Percentiles rank a stretch among this genome's conserved stretches.
phyloP scores from a whole-genome alignment of 495 filamentous ascomycete genomes.

The Chaetomium tenue region DNA sequence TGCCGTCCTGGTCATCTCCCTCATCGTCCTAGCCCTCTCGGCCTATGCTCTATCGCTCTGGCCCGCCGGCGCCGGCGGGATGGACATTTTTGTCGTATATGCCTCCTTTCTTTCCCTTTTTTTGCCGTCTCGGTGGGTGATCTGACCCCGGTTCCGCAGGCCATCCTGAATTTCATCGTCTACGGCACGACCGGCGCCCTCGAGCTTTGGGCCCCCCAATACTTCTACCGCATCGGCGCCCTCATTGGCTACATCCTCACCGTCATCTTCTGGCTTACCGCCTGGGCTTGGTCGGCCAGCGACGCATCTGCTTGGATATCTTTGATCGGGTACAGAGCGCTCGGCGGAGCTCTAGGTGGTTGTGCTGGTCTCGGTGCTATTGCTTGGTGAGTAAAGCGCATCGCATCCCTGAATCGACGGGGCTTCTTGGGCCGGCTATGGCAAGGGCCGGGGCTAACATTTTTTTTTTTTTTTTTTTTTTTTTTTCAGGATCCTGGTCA shows the following conservation, averaged over 20 bases:
- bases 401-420: neutral
- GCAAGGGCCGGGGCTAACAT: neutral
- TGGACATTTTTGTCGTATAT: slow-evolving; percentile 43
- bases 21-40: slow-evolving; percentile 36
- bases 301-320: slow-evolving; percentile 31
- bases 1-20: slow-evolving; percentile 40
- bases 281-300: slow-evolving; percentile 44
- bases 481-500: slow-evolving; percentile 39
- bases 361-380: slow-evolving; percentile 43
- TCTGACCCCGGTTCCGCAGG: slow-evolving; percentile 22
- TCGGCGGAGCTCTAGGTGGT: slow-evolving; percentile 32
- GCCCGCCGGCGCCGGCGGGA: slow-evolving; percentile 30
- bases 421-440: neutral
- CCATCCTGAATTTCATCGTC: slow-evolving; percentile 37
- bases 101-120: neutral
- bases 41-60: slow-evolving; percentile 36
- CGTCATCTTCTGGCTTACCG: slow-evolving; percentile 43
- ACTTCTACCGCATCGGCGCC: slow-evolving; percentile 39
- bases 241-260: slow-evolving; percentile 36
- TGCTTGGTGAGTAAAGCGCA: slow-evolving; percentile 33
- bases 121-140: too few species aligned
- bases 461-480: too few species aligned
- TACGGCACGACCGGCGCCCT: slow-evolving; percentile 35
- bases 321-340: neutral
- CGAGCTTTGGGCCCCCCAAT: slow-evolving; percentile 32